phyloP scores from a whole-genome alignment of 2,329 filamentous ascomycete species.

The Colletotrichum lini region DNA sequence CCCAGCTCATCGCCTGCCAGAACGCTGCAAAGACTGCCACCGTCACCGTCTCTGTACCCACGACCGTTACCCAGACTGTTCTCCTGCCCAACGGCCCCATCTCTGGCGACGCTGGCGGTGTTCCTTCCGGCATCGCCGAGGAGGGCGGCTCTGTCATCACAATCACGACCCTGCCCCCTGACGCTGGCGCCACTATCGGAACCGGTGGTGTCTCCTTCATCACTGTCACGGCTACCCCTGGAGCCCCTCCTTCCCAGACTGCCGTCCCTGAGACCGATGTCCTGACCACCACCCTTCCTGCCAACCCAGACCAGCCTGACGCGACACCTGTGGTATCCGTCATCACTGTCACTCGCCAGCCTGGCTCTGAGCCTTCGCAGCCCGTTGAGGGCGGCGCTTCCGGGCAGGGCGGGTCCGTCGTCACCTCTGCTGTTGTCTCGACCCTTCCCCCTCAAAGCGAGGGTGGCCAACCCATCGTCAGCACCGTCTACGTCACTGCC shows the following conservation, averaged over 20 bases:
- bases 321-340: slow-evolving; percentile 17
- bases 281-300: slow-evolving; percentile 23
- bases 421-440: slow-evolving; percentile 18
- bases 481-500: slow-evolving; percentile 16
- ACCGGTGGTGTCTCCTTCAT: slow-evolving; percentile 39
- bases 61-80: slow-evolving; percentile 42
- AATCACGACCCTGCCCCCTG: slow-evolving; percentile 38
- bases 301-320: neutral
- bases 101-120: slow-evolving; percentile 15
- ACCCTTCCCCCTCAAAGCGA: slow-evolving; percentile 6
- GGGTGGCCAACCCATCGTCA: neutral
- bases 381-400: slow-evolving; percentile 12
- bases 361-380: slow-evolving; percentile 11
- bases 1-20: slow-evolving; percentile 41
- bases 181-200: slow-evolving; percentile 40
- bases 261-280: slow-evolving; percentile 31
- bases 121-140: slow-evolving; percentile 38
- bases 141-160: slow-evolving; percentile 38
- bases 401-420: slow-evolving; percentile 14
- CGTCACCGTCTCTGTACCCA: slow-evolving; percentile 40
- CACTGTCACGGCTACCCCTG: slow-evolving; percentile 40
- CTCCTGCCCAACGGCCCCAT: slow-evolving; percentile 35
- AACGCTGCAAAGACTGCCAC: slow-evolving; percentile 42
- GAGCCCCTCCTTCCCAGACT: slow-evolving; percentile 29
- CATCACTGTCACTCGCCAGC: slow-evolving; percentile 22